Evolutionary conservation across 768 basidiomycete species (phyloP).

Genomic region (Rubroboletus satanas): DNA sequence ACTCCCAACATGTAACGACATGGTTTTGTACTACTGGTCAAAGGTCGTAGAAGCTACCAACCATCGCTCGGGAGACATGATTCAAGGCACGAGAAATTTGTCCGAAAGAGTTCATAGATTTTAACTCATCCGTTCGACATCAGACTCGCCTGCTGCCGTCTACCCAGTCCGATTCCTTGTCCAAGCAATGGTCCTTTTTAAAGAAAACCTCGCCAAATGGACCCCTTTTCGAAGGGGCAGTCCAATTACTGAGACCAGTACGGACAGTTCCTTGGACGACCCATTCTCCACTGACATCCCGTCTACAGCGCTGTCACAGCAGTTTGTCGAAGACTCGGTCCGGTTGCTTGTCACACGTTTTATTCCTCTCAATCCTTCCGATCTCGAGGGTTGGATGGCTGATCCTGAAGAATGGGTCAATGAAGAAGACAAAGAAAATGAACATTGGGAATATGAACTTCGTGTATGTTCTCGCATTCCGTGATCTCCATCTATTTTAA

Average conservation of each 20-base stretch:
- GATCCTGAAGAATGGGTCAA: constrained; percentile 97
- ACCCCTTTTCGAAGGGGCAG: constrained; percentile 60
- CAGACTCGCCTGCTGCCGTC: constrained; percentile 60
- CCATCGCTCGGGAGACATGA: constrained; percentile 42
- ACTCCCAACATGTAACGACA: constrained; percentile 58
- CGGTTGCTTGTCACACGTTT: constrained; percentile 77
- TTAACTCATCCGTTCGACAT: not conserved
- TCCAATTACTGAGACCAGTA: constrained; percentile 56
- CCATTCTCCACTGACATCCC: constrained; percentile 10
- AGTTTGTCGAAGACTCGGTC: constrained; percentile 72
- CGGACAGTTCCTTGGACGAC: constrained; percentile 13
- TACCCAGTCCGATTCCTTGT: constrained; percentile 81
- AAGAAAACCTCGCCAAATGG: constrained; percentile 79
- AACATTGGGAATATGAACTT: constrained; percentile 91
- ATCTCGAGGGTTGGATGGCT: constrained; percentile 78
- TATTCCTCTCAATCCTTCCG: constrained; percentile 76
- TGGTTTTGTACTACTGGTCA: constrained; percentile 79
- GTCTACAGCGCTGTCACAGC: constrained; percentile 52
- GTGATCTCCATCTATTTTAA: not conserved
- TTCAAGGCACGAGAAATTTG: constrained; percentile 47
- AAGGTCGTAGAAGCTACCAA: constrained; percentile 71
- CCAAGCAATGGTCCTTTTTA: constrained; percentile 83
- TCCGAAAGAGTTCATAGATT: not conserved
- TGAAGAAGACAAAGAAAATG: constrained; percentile 81
- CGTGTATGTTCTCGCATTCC: constrained; percentile 51